These are phyloP conservation scores for Saturnispora saitoi DNA, from an alignment of 805 yeast species.

Conservation along the genomic window DNA sequence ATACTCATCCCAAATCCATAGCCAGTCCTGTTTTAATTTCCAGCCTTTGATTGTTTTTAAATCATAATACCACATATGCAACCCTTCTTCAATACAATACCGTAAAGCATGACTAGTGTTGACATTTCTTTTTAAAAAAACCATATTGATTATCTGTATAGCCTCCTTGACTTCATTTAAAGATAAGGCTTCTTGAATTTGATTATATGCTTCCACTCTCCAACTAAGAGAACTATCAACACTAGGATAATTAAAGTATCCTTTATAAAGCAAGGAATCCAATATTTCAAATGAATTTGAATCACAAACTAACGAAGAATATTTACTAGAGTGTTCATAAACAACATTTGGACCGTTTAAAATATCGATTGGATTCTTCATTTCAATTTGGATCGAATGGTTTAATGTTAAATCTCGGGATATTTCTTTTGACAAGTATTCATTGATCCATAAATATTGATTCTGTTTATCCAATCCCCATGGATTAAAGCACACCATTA, in stretches of 20 bases:
- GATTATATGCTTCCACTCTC: not conserved
- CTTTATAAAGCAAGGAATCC: not conserved
- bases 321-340: not conserved
- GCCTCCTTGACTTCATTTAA: not conserved
- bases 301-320: not conserved
- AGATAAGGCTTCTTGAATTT: not conserved
- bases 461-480: not conserved
- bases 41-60: not conserved
- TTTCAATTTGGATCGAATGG: not conserved
- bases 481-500: conserved; percentile 3
- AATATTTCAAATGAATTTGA: not conserved
- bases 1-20: conserved; percentile 9
- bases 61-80: conserved; percentile 1
- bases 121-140: not conserved
- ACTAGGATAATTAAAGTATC: not conserved
- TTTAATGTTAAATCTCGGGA: not conserved
- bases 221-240: not conserved
- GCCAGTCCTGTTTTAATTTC: conserved; percentile 8
- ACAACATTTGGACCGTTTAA: not conserved
- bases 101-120: not conserved
- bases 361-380: not conserved
- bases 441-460: not conserved
- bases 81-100: conserved; percentile 1
- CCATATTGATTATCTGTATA: not conserved
- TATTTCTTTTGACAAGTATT: not conserved